Percentiles rank a stretch among this genome's conserved stretches.
These are phyloP conservation scores for Apophysomyces trapeziformis DNA, from an alignment of 371 early-diverging fungal species.

Conservation along the genomic window DNA sequence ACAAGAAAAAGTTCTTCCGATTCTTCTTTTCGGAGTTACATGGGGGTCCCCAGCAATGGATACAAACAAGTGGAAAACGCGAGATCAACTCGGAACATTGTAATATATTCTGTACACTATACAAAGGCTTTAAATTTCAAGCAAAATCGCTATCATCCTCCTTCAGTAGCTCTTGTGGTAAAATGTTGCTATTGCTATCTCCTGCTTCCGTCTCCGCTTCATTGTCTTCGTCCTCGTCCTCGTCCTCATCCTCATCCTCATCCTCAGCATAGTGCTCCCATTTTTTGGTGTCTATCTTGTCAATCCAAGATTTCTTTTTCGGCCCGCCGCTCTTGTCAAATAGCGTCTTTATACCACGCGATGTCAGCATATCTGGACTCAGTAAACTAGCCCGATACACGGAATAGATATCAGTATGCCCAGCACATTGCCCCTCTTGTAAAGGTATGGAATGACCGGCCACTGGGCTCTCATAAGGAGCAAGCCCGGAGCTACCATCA, in stretches of 20 bases:
- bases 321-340: not conserved
- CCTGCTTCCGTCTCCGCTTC: not conserved
- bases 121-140: not conserved
- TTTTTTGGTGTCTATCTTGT: not conserved
- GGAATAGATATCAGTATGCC: not conserved
- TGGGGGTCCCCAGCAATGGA: not conserved
- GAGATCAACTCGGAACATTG: too few relatives aligned
- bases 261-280: not conserved
- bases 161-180: not conserved
- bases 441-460: not conserved
- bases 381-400: not conserved
- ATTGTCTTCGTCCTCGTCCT: constrained; percentile 2
- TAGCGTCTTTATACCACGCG: not conserved
- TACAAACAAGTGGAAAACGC: too few relatives aligned
- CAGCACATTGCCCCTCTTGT: not conserved
- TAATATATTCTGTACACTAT: too few relatives aligned
- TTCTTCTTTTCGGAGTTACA: constrained; percentile 7
- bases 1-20: constrained; percentile 5
- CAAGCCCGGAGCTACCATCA: constrained; percentile 14
- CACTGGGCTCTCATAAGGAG: not conserved
- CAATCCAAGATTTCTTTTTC: not conserved
- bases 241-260: not conserved
- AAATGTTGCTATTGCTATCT: not conserved
- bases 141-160: constrained; percentile 1
- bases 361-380: constrained; percentile 2